Percentiles rank a stretch among this genome's conserved stretches.
phyloP scores from a whole-genome alignment of 305 asterid genomes.

The Plantago lanceolata region DNA sequence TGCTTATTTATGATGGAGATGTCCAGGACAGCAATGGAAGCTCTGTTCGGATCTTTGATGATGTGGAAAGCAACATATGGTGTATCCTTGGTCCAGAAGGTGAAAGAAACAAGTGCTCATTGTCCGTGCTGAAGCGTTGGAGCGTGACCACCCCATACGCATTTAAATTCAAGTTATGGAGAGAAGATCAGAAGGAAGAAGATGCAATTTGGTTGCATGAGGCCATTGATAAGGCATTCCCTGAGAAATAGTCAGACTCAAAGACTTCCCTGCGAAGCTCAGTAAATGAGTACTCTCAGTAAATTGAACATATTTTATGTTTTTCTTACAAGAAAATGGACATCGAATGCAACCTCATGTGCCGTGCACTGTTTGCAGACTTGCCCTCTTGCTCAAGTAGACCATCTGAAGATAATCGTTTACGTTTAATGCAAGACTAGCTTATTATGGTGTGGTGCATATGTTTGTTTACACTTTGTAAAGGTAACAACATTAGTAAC shows the following conservation, averaged over 20 bases:
- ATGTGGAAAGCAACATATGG: constrained; percentile 25
- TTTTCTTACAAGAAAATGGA: not conserved
- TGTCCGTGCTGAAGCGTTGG: constrained; percentile 27
- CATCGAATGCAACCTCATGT: too few species aligned
- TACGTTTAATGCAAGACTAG: not conserved
- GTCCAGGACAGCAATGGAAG: not conserved
- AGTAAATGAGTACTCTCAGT: too few species aligned
- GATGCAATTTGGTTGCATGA: constrained; percentile 30
- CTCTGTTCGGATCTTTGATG: not conserved
- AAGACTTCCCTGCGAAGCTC: not conserved
- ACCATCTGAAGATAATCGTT: not conserved
- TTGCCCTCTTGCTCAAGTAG: not conserved
- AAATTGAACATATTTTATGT: too few species aligned
- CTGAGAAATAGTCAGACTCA: not conserved
- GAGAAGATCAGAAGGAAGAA: constrained; percentile 28
- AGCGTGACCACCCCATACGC: constrained; percentile 11
- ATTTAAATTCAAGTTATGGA: constrained; percentile 31
- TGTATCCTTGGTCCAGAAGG: constrained; percentile 24
- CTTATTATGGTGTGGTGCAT: not conserved
- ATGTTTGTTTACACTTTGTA: too few species aligned
- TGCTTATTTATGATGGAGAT: constrained; percentile 14
- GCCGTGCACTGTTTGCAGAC: not conserved
- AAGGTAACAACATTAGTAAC: too few species aligned
- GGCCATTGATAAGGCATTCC: constrained; percentile 13
- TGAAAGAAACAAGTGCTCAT: constrained; percentile 18